Evolutionary conservation across 106 monocot species (phyloP), one percentile per base, ranked within the genome.

Genomic region (Platanthera zijinensis): DNA sequence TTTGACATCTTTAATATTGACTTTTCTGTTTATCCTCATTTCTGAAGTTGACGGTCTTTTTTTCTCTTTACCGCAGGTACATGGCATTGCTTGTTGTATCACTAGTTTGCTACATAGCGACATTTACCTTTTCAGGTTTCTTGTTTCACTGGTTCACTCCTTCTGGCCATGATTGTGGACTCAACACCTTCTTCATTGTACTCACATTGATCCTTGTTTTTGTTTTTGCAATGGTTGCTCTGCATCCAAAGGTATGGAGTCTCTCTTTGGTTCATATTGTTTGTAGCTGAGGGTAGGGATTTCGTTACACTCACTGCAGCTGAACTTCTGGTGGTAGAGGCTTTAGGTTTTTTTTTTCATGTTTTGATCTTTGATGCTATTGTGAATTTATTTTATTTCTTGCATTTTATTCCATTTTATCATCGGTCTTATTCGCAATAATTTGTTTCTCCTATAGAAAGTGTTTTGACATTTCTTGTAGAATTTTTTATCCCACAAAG

Each of bases 121-220:
- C 99, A 45, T 94, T 99, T 84, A 81, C 89, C 50, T 99, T 99
- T 77, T 86, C 99, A 48, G 99, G 92, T 46, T 61, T 99, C 48
- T 88, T 99, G 30, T 99, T 99, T 81, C 92, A 99, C 83, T 99
- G 91, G 89, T 99, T 99, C 78, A 84, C 94, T 74, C 92, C 94
- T 75, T 99, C 97, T 14, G 99, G 91, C 76, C 90, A 92, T 53
- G 99, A 94, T 52, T 99, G 99, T 79, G 87, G 99, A 28, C 88
- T 99, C 74, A 99, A 99, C 79, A 84, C 90, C 64, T 99, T 92
- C 78, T 92, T 94, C 54, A 86, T 99, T 71, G 88, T 99, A 52
- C 76, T 88, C 21, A 99, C 92, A 19, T 80, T 99, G 80, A 84
- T 99, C 76, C 86, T 99, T 73, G 92, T 86, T 52, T 90, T 94